These are phyloP conservation scores for Phylloporus arenicola DNA, from an alignment of 768 basidiomycete species.

Conservation along the genomic window DNA sequence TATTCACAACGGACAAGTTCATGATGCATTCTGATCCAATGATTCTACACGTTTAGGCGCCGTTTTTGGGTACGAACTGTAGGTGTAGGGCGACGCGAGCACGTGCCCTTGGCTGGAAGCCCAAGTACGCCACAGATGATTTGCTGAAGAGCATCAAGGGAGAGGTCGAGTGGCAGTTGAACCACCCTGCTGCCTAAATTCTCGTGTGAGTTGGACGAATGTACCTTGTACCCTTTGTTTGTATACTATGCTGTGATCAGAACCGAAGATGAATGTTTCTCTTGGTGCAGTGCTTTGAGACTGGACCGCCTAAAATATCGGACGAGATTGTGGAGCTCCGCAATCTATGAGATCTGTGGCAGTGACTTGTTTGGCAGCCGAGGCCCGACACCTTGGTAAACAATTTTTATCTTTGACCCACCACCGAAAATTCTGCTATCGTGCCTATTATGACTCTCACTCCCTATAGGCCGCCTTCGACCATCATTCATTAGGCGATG, in stretches of 20 bases:
- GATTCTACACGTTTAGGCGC: constrained; percentile 7
- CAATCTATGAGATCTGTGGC: no score
- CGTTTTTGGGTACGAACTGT: constrained; percentile 20
- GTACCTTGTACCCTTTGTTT: background rate
- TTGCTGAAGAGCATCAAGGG: constrained; percentile 14
- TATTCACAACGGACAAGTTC: no score
- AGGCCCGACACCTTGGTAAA: no score
- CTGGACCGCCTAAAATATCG: no score
- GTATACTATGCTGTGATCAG: background rate
- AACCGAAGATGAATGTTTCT: background rate
- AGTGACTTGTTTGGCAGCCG: no score
- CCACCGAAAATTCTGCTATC: no score
- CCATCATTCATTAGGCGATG: no score
- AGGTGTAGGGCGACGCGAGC: constrained; percentile 14
- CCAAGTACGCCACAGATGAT: constrained; percentile 29
- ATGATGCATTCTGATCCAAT: background rate
- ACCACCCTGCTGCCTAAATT: background rate
- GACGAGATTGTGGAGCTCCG: no score
- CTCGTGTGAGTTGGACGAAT: background rate
- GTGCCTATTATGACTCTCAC: no score
- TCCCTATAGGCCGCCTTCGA: no score
- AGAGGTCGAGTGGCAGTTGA: constrained; percentile 20
- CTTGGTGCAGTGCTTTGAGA: no score
- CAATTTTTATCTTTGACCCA: no score
- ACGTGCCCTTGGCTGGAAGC: constrained; percentile 26